Percentiles rank a stretch among this genome's conserved stretches.
Conservation (phyloP, 345 rosid species). For the Salix purpurea region DNA sequence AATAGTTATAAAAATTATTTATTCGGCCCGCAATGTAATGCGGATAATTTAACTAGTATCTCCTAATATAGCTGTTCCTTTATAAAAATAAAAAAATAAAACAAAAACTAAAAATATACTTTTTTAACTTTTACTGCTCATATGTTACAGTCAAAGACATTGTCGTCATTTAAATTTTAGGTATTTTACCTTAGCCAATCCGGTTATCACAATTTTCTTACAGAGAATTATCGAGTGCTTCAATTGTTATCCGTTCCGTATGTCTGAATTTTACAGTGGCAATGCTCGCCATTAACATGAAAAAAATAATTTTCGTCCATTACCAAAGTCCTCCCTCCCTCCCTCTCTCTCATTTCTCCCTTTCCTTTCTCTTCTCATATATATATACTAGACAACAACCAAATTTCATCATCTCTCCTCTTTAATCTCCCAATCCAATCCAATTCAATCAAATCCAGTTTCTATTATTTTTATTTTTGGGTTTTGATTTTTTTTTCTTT, state of each 20-base stretch:
- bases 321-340: not conserved
- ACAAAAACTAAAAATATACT: too few relatives aligned
- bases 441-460: not conserved
- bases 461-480: not conserved
- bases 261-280: too few relatives aligned
- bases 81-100: too few relatives aligned
- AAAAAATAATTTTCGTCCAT: not conserved
- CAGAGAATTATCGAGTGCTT: too few relatives aligned
- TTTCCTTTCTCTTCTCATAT: not conserved
- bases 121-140: too few relatives aligned
- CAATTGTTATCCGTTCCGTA: too few relatives aligned
- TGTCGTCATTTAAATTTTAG: not conserved
- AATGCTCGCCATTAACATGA: too few relatives aligned
- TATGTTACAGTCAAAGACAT: not conserved
- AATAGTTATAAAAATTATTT: too few relatives aligned
- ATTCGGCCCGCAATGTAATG: accelerated
- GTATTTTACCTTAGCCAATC: too few relatives aligned
- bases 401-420: not conserved
- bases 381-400: not conserved
- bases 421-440: not conserved
- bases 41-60: too few relatives aligned
- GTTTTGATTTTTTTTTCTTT: not conserved
- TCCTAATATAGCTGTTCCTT: too few relatives aligned
- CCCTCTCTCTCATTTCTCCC: not conserved
- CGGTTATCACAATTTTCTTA: too few relatives aligned